phyloP scores from a whole-genome alignment of 805 yeast genomes.

The Yamadazyma philogaea region DNA sequence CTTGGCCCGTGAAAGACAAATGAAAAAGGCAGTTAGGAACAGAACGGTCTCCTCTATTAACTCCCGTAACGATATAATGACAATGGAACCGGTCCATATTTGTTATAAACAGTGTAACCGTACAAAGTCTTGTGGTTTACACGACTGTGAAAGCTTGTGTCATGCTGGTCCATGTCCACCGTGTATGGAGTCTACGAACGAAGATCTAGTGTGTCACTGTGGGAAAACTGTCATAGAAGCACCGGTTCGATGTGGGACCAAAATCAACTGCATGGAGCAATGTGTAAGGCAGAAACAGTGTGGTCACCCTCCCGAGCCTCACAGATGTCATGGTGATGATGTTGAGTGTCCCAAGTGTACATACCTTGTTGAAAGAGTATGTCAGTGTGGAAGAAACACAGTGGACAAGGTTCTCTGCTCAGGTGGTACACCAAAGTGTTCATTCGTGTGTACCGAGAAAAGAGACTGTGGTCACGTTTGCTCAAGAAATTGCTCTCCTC shows the following conservation, averaged over 20 bases:
- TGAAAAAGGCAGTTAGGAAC: slow-evolving; percentile 48
- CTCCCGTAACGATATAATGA: slow-evolving; percentile 46
- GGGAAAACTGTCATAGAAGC: slow-evolving; percentile 76
- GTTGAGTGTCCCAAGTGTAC: slow-evolving; percentile 75
- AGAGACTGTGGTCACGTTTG: slow-evolving; percentile 44
- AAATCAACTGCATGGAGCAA: slow-evolving; percentile 58
- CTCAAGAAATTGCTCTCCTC: slow-evolving; percentile 57
- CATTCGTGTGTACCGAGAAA: slow-evolving; percentile 28
- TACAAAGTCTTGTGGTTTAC: slow-evolving; percentile 57
- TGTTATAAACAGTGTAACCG: slow-evolving; percentile 68
- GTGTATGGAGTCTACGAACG: slow-evolving; percentile 76
- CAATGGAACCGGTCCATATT: slow-evolving; percentile 69
- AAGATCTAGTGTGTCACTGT: slow-evolving; percentile 76
- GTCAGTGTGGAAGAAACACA: slow-evolving; percentile 58
- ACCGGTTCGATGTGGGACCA: slow-evolving; percentile 82
- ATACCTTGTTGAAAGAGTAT: slow-evolving; percentile 46
- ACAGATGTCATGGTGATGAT: slow-evolving; percentile 66
- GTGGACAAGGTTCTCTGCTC: slow-evolving; percentile 69
- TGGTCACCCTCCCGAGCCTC: slow-evolving; percentile 71
- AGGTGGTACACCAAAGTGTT: slow-evolving; percentile 65
- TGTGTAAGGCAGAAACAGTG: slow-evolving; percentile 59
- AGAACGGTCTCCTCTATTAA: slow-evolving; percentile 31
- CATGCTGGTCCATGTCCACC: slow-evolving; percentile 80
- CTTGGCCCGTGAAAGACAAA: slow-evolving; percentile 49
- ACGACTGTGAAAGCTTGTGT: slow-evolving; percentile 66